Percentiles rank a stretch among this genome's conserved stretches.
These are phyloP conservation scores for Zea mays DNA, from an alignment of 176 grass and related monocot genomes.

Conservation along the genomic window Zm-B73-REFERENCE-NAM-5.0 NC_050098.1:177894001-177894500, in stretches of 20 bases:
- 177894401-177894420: neutral
- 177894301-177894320: neutral
- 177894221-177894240: too few species aligned
- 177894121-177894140: neutral
- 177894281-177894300: too few species aligned
- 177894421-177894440: neutral
- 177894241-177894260: too few species aligned
- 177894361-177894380: neutral
- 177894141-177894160: neutral
- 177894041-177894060: neutral
- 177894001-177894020: neutral
- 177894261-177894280: too few species aligned
- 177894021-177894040: neutral
- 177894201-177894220: too few species aligned
- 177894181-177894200: too few species aligned
- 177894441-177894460: neutral
- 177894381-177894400: neutral
- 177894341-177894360: neutral
- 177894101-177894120: neutral
- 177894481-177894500: too few species aligned
- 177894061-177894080: neutral
- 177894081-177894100: neutral
- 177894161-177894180: neutral
- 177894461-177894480: neutral
- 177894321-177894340: neutral